phyloP scores from a whole-genome alignment of 1,284 basidiomycete genomes.

The Moesziomyces parantarcticus region DNA sequence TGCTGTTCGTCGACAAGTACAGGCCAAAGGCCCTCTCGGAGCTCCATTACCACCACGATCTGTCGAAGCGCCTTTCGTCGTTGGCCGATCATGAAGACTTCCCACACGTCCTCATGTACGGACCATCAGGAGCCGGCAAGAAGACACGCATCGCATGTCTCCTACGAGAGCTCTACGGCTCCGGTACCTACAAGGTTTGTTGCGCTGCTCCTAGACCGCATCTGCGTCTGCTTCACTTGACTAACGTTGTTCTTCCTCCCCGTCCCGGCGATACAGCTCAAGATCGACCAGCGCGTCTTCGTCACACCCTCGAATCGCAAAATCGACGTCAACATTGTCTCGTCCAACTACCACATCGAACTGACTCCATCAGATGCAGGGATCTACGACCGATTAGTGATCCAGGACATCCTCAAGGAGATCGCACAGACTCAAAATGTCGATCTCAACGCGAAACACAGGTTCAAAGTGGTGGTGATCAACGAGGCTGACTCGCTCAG shows the following conservation, averaged over 20 bases:
- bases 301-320: conserved; percentile 93
- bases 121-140: conserved; percentile 95
- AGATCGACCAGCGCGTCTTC: conserved; percentile 98
- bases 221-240: neutral
- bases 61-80: conserved; percentile 83
- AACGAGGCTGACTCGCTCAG: conserved; percentile 96
- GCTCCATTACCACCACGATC: conserved; percentile 86
- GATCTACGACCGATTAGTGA: conserved; percentile 92
- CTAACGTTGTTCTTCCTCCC: neutral
- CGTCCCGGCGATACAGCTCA: conserved; percentile 74
- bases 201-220: neutral
- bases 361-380: conserved; percentile 98
- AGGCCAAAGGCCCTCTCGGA: conserved; percentile 85
- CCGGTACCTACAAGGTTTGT: conserved; percentile 87
- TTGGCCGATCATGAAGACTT: conserved; percentile 78
- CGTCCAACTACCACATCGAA: conserved; percentile 94
- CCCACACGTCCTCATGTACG: conserved; percentile 97
- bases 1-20: conserved; percentile 74
- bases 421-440: conserved; percentile 99
- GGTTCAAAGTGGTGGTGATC: conserved; percentile 99
- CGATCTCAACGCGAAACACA: conserved; percentile 91
- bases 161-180: conserved; percentile 87
- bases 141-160: conserved; percentile 90
- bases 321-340: conserved; percentile 92
- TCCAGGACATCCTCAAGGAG: conserved; percentile 97